Evolutionary conservation across 2,329 filamentous ascomycete genomes (phyloP).

Genomic region (Sporothrix globosa): DNA sequence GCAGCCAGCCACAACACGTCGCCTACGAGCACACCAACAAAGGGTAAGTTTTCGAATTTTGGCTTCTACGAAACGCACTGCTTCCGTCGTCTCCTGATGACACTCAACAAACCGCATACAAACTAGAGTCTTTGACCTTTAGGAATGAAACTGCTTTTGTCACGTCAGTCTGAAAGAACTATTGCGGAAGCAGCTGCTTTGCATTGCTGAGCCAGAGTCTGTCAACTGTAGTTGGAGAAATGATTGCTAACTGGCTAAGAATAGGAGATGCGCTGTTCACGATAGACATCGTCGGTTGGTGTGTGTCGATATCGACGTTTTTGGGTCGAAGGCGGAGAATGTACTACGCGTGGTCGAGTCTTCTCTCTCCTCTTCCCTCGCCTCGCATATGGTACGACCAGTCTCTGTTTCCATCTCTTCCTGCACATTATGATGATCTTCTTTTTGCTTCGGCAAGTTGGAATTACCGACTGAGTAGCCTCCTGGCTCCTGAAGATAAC

Average conservation of each 20-base stretch:
- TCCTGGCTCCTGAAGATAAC: constrained; percentile 68
- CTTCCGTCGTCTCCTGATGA: constrained; percentile 66
- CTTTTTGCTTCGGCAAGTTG: constrained; percentile 74
- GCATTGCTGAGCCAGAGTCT: background rate
- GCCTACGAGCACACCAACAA: constrained; percentile 12
- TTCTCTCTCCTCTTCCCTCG: background rate
- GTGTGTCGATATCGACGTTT: constrained; percentile 28
- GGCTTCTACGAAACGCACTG: constrained; percentile 34
- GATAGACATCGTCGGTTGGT: background rate
- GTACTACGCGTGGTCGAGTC: constrained; percentile 10
- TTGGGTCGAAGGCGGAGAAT: constrained; percentile 3
- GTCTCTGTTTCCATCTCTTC: background rate
- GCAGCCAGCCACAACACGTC: background rate
- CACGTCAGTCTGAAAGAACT: constrained; percentile 85
- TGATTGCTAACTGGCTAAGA: constrained; percentile 22
- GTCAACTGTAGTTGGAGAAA: background rate
- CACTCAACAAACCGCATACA: constrained; percentile 81
- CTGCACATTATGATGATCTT: constrained; percentile 64
- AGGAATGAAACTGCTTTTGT: constrained; percentile 81
- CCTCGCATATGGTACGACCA: constrained; percentile 21
- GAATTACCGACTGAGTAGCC: constrained; percentile 88
- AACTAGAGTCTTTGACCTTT: constrained; percentile 98
- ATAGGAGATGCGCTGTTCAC: background rate
- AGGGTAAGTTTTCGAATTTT: constrained; percentile 39
- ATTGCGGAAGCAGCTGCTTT: constrained; percentile 16